These are phyloP conservation scores for Cladobotryum mycophilum DNA, from an alignment of 2,329 filamentous ascomycete genomes.

Conservation along the genomic window DNA sequence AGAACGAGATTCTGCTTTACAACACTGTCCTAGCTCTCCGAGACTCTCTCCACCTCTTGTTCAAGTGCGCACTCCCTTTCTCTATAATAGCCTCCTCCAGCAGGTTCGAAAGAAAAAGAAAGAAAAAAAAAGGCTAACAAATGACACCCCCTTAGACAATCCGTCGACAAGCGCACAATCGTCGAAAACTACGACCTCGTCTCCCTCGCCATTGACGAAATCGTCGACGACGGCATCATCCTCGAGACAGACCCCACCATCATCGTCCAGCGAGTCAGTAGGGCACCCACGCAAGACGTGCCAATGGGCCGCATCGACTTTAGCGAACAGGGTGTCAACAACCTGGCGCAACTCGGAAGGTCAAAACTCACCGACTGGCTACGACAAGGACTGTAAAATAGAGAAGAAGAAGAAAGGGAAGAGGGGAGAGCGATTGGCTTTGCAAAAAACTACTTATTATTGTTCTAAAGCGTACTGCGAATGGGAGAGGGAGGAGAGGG, in stretches of 20 bases:
- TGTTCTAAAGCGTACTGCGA: slow-evolving; percentile 7
- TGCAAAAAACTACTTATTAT: slow-evolving; percentile 3
- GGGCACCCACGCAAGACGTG: slow-evolving; percentile 83
- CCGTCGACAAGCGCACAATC: slow-evolving; percentile 94
- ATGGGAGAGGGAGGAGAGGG: background rate
- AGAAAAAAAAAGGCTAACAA: no score
- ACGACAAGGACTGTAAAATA: slow-evolving; percentile 65
- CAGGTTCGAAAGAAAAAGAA: no score
- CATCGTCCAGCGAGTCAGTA: slow-evolving; percentile 85
- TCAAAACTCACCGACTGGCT: slow-evolving; percentile 85
- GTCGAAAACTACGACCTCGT: slow-evolving; percentile 98
- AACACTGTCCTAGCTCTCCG: slow-evolving; percentile 87
- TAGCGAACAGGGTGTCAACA: slow-evolving; percentile 90
- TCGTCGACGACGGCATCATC: slow-evolving; percentile 91
- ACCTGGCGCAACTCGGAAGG: slow-evolving; percentile 89
- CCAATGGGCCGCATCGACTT: slow-evolving; percentile 92
- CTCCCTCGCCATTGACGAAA: slow-evolving; percentile 89
- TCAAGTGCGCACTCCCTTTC: no score
- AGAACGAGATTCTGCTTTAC: slow-evolving; percentile 96
- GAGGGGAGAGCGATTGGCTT: background rate
- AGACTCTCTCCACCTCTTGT: slow-evolving; percentile 81
- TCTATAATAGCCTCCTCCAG: no score
- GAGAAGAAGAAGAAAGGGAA: background rate
- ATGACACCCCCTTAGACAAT: slow-evolving; percentile 61
- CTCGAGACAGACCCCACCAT: slow-evolving; percentile 95